These are phyloP conservation scores for Lichtheimia hyalospora DNA, from an alignment of 371 early-diverging fungal species.

Conservation along the genomic window DNA sequence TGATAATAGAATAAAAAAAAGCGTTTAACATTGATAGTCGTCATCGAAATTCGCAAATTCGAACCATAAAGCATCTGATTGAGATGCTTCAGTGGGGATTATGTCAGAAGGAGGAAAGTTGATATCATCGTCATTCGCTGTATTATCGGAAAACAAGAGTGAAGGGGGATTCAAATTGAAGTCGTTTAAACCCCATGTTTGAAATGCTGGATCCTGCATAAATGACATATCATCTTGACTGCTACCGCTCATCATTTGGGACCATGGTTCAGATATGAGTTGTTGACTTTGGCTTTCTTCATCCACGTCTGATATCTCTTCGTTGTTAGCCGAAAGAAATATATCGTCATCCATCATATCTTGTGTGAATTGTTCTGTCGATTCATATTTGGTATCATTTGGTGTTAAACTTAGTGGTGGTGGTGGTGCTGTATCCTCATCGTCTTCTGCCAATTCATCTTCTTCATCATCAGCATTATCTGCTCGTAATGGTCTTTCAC, in stretches of 20 bases:
- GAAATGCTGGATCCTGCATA: background rate
- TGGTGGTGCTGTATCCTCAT: background rate
- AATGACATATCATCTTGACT: conserved; percentile 23
- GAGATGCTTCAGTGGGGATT: background rate
- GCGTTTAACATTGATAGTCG: conserved; percentile 22
- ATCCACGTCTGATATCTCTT: background rate
- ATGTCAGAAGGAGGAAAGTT: conserved; percentile 8
- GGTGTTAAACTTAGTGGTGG: background rate
- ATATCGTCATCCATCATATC: background rate
- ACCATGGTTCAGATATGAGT: background rate
- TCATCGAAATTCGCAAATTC: conserved; percentile 46
- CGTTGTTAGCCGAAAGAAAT: background rate
- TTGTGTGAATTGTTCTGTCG: too few species aligned
- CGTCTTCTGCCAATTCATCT: conserved; percentile 13
- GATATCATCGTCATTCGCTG: conserved; percentile 21
- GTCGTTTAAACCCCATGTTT: conserved; percentile 22
- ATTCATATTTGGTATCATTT: background rate
- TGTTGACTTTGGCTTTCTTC: background rate
- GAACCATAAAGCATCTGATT: conserved; percentile 25
- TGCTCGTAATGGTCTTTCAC: background rate
- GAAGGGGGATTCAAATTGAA: conserved; percentile 23
- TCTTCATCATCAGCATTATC: conserved; percentile 8
- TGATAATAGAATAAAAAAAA: conserved; percentile 12
- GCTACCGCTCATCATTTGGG: conserved; percentile 5
- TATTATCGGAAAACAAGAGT: conserved; percentile 26